phyloP scores from a whole-genome alignment of 768 basidiomycete genomes.

The Rhodotorula sphaerocarpa region DNA sequence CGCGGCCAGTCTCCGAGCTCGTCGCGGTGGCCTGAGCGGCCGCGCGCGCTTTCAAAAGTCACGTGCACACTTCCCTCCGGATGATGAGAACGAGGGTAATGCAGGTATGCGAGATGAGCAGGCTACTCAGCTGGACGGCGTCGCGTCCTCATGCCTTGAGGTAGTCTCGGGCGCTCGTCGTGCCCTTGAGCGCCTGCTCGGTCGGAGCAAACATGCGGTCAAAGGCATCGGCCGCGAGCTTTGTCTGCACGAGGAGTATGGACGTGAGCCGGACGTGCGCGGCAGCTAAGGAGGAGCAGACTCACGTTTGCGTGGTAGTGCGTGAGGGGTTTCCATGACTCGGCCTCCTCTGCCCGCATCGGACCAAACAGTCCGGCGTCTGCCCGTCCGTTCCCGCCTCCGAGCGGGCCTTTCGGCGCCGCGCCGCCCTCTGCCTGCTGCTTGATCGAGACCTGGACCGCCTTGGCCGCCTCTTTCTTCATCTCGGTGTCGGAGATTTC shows the following conservation, averaged over 20 bases:
- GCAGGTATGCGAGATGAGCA: background rate
- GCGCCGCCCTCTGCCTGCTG: background rate
- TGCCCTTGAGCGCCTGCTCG: conserved; percentile 12
- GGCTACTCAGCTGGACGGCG: too few relatives aligned
- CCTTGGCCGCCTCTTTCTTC: conserved; percentile 31
- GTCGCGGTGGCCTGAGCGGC: too few relatives aligned
- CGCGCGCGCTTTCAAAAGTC: too few relatives aligned
- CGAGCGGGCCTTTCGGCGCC: conserved; percentile 9
- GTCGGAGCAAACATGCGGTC: conserved; percentile 13
- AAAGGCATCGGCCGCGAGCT: conserved; percentile 16
- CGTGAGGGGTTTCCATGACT: conserved; percentile 29
- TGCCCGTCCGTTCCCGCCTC: conserved; percentile 17
- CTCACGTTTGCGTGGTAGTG: conserved; percentile 34
- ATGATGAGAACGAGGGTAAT: too few relatives aligned
- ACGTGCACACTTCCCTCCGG: background rate
- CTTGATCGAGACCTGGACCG: conserved; percentile 35
- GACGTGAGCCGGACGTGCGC: background rate
- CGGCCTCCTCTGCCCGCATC: conserved; percentile 27
- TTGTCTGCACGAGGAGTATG: conserved; percentile 3
- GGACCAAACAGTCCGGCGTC: conserved; percentile 29
- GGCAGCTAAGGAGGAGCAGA: background rate
- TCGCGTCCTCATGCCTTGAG: background rate
- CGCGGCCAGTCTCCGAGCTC: background rate
- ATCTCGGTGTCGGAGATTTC: conserved; percentile 36
- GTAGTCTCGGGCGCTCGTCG: conserved; percentile 28